Conservation (phyloP, 768 basidiomycete genomes). For the Lentinula guzmanii region DNA sequence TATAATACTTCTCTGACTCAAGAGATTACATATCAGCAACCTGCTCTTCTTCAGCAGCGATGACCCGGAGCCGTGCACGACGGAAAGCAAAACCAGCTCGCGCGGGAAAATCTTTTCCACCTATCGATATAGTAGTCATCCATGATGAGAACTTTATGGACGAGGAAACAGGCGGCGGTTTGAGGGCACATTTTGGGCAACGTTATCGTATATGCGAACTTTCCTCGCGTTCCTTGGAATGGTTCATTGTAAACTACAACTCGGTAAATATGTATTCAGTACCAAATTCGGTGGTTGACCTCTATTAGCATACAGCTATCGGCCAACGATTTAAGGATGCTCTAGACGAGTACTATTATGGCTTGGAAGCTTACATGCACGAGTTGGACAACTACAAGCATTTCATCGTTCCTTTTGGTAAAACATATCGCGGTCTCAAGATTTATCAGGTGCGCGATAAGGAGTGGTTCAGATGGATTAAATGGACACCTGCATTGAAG, state of each 20-base stretch:
- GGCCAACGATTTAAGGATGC: not conserved
- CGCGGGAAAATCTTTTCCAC: not conserved
- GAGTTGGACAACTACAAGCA: not conserved
- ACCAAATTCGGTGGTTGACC: no score
- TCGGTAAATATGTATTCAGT: not conserved
- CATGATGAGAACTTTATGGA: not conserved
- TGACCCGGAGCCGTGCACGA: no score
- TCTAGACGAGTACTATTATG: conserved; percentile 3
- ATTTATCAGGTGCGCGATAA: not conserved
- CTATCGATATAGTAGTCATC: not conserved
- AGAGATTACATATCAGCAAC: no score
- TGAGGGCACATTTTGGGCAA: not conserved
- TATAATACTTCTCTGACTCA: no score
- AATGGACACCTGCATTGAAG: not conserved
- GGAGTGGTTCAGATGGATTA: not conserved
- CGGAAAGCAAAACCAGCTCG: not conserved
- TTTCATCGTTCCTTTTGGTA: conserved; percentile 5
- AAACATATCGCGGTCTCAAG: not conserved
- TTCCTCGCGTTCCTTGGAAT: not conserved
- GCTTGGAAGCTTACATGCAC: not conserved
- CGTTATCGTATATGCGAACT: not conserved
- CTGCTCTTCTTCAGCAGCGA: no score
- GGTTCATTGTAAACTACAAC: not conserved
- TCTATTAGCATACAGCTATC: not conserved
- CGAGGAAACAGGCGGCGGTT: not conserved